These are phyloP conservation scores for Schoenoplectus triqueter DNA, from an alignment of 202 grass and related monocot genomes.

Conservation along the genomic window DNA sequence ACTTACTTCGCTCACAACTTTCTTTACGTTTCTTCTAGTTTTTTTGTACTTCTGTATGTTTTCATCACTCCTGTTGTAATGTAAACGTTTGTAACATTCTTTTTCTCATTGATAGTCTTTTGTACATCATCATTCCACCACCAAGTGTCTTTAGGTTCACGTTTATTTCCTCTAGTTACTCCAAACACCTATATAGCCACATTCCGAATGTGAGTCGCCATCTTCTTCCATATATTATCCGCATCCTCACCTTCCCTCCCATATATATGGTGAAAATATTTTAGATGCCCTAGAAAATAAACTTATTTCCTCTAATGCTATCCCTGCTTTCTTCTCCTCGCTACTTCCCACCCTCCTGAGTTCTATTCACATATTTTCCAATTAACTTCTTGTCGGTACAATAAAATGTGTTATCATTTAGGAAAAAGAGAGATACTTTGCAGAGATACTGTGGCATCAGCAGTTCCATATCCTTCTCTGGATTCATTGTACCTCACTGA, in stretches of 20 bases:
- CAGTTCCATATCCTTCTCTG: constrained; percentile 69
- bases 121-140: no score
- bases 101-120: no score
- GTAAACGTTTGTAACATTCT: no score
- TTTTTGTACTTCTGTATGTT: no score
- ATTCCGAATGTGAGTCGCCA: neutral
- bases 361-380: neutral
- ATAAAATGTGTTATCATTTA: neutral
- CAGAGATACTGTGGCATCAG: constrained; percentile 74
- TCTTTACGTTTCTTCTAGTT: no score
- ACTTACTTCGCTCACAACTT: no score
- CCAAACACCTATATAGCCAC: no score
- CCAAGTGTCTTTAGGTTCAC: no score
- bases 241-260: neutral
- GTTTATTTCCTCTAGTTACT: no score
- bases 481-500: constrained; percentile 60
- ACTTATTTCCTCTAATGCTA: no score
- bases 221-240: no score
- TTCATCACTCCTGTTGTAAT: no score
- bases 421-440: constrained; percentile 58
- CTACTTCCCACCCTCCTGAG: neutral
- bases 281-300: neutral
- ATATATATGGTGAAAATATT: constrained; percentile 5
- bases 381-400: neutral
- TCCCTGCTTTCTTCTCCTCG: neutral